Evolutionary conservation across 495 filamentous ascomycete species (phyloP).

Genomic region (Podospora conica): DNA sequence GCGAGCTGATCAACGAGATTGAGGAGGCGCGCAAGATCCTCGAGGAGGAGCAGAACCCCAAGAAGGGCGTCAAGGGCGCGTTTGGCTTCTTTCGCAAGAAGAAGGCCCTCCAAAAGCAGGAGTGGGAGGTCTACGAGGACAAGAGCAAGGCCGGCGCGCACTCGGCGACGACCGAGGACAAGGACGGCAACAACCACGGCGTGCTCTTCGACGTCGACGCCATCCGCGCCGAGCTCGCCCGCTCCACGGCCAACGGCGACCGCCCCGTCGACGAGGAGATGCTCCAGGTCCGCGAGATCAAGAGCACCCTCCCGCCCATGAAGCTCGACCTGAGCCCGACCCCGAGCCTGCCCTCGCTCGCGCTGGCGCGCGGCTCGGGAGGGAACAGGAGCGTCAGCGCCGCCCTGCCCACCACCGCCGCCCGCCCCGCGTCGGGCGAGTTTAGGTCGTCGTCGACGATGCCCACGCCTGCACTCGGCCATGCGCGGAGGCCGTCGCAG

Average conservation of each 20-base stretch:
- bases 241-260: conserved; percentile 41
- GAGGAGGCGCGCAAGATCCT: conserved; percentile 73
- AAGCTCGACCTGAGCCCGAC: conserved; percentile 57
- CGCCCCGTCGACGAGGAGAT: conserved; percentile 31
- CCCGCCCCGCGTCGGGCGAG: conserved; percentile 20
- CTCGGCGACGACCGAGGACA: conserved; percentile 35
- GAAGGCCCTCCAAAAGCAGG: conserved; percentile 64
- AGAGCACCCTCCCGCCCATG: conserved; percentile 84
- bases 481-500: conserved; percentile 1
- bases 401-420: conserved; percentile 14
- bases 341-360: conserved; percentile 22
- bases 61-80: conserved; percentile 32
- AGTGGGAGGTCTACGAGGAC: conserved; percentile 91
- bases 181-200: conserved; percentile 42
- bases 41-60: conserved; percentile 59
- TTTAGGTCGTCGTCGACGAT: conserved; percentile 31
- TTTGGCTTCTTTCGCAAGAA: conserved; percentile 81
- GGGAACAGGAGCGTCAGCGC: conserved; percentile 44
- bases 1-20: conserved; percentile 92
- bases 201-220: conserved; percentile 96
- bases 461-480: background rate
- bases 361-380: conserved; percentile 27
- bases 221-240: conserved; percentile 78
- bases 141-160: conserved; percentile 23
- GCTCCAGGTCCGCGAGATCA: conserved; percentile 70